Base-by-base conservation (phyloP, 2,329 filamentous ascomycete genomes). In the Beauveria bassiana region DNA sequence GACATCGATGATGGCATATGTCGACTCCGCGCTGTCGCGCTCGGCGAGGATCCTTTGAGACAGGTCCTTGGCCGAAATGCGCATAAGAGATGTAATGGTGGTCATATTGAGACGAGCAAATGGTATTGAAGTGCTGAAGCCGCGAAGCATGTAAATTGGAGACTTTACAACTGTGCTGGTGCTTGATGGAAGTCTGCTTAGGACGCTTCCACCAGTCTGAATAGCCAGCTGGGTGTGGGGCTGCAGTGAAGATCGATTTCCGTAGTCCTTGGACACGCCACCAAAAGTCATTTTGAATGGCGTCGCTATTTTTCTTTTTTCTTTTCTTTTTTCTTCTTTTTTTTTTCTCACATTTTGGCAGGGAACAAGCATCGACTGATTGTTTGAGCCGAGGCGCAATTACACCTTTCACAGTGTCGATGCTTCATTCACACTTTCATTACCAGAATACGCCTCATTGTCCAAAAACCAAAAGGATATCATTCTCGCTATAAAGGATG, bases 1-100 rank as follows among this genome's bases (percentile, higher is more conserved):
- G 8, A 98, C 95, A 73, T 98, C 95, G 62, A 98, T 83, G 43
- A 98, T 80, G 10, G 90, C 90, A 62, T 92, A 81, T 69, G 73
- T 76, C 61, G 72, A 75, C 62, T 77, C 72, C 56, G 70, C 66
- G 34, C 70, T 68, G 58, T 77, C 70, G 42, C 68, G 74, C 67
- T 80, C 77, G 16, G 79, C 78, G 26, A 86, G 80, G 18, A 93
- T 81, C 56, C 86, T 79, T 22, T 83, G 75, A 0, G 89, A 86
- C 58, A 96, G 85, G n/a, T 81, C 76, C 65, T 88, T 80, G 42
- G 87, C 86, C 10, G 83, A 81, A 68, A 96, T 86, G 71, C 85
- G 86, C 67, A 82, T 78, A 16, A 59, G 56, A 43, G 57, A 34
- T 18, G 57, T 34, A 14, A 52, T 53, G 26, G n/a, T 60, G 49